Percentiles rank a stretch among this genome's conserved stretches.
Conservation (phyloP, 768 basidiomycete species). For the Plicaturopsis crispa region DNA sequence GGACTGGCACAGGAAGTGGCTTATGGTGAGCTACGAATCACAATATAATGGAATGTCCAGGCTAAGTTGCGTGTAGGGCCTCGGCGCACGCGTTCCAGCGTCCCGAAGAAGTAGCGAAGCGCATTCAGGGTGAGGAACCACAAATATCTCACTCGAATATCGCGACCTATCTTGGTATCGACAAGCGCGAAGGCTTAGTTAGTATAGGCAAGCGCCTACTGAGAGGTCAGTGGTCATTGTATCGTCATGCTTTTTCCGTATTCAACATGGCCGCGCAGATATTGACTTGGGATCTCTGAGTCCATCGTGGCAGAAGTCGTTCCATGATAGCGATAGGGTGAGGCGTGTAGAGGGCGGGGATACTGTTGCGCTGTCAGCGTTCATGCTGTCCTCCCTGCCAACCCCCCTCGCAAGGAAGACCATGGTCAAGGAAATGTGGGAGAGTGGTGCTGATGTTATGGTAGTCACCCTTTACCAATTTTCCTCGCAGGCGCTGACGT, state of each 20-base stretch:
- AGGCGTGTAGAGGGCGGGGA: constrained; percentile 34
- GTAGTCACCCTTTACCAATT: constrained; percentile 21
- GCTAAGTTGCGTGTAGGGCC: constrained; percentile 41
- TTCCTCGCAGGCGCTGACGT: constrained; percentile 1
- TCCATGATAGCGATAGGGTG: constrained; percentile 39
- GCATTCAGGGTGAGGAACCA: constrained; percentile 21
- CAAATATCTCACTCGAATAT: constrained; percentile 43
- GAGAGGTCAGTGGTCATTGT: constrained; percentile 31
- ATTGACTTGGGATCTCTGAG: constrained; percentile 36
- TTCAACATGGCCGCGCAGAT: constrained; percentile 25
- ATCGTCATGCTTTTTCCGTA: background rate
- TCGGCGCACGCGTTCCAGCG: constrained; percentile 57
- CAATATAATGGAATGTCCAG: constrained; percentile 7
- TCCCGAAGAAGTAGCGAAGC: constrained; percentile 12
- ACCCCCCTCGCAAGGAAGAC: constrained; percentile 52
- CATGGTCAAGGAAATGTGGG: constrained; percentile 82
- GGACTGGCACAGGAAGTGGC: constrained; percentile 74
- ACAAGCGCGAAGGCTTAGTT: constrained; percentile 66
- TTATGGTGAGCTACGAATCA: constrained; percentile 52
- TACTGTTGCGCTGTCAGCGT: constrained; percentile 76
- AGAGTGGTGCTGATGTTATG: constrained; percentile 80
- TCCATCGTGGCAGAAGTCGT: constrained; percentile 49
- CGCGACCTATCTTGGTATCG: constrained; percentile 63
- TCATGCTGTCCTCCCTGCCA: constrained; percentile 71
- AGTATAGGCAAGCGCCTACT: constrained; percentile 60